Percentiles rank a stretch among this genome's conserved stretches.
Evolutionary conservation across 352 stramenopile species (phyloP).

Genomic region (Hyaloperonospora arabidopsidis): DNA sequence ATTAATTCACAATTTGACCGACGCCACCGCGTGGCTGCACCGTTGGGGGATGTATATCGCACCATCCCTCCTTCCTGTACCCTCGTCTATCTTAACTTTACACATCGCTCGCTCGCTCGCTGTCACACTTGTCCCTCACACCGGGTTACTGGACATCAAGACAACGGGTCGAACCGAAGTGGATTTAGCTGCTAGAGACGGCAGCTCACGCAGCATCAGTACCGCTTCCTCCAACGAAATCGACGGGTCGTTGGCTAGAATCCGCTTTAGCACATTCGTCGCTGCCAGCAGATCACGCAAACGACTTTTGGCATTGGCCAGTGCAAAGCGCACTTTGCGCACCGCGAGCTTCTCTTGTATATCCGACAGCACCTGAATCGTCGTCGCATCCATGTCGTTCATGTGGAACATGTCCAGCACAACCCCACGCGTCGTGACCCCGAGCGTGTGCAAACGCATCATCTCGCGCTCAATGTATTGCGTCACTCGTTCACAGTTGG

Average conservation of each 20-base stretch:
- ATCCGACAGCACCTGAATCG: conserved; percentile 17
- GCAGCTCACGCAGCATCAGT: conserved; percentile 10
- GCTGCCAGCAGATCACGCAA: conserved; percentile 11
- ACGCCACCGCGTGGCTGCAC: not conserved
- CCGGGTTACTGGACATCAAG: conserved; percentile 2
- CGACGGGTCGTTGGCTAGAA: conserved; percentile 14
- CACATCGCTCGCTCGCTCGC: too few relatives aligned
- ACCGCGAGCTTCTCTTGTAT: conserved; percentile 18
- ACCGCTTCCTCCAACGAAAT: conserved; percentile 17
- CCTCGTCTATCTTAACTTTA: conserved; percentile 1
- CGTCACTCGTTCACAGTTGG: conserved; percentile 15
- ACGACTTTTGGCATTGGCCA: conserved; percentile 17
- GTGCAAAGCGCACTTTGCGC: conserved; percentile 13
- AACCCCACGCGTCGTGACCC: conserved; percentile 13
- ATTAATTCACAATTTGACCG: conserved; percentile 6
- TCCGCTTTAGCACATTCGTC: conserved; percentile 15
- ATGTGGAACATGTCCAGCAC: conserved; percentile 18
- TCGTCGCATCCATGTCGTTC: conserved; percentile 23
- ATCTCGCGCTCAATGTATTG: conserved; percentile 18
- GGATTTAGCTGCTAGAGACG: conserved; percentile 7
- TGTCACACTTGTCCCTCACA: conserved; percentile 1
- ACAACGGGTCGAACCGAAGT: too few relatives aligned
- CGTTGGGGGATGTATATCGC: not conserved
- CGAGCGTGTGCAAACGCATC: conserved; percentile 9
- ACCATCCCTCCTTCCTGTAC: conserved; percentile 2